Evolutionary conservation across 176 grass and related monocot species (phyloP).

Genomic region (Paspalum vaginatum): DNA sequence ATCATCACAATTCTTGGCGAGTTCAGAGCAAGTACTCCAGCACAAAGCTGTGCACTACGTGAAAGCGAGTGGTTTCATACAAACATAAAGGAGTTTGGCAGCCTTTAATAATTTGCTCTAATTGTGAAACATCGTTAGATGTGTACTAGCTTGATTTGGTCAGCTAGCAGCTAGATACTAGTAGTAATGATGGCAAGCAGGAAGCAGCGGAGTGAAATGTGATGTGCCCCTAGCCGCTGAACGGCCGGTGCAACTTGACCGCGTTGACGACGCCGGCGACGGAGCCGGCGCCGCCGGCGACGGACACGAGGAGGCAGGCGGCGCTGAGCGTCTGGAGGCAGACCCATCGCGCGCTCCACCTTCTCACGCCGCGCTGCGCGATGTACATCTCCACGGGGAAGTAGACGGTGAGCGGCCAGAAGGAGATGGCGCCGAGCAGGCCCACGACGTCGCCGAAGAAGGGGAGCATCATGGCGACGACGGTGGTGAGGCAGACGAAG

Average conservation of each 20-base stretch:
- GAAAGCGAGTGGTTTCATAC: no score
- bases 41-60: no score
- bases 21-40: no score
- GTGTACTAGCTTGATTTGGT: no score
- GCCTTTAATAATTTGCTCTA: no score
- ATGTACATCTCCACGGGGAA: conserved; percentile 74
- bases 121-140: no score
- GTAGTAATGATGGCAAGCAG: no score
- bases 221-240: conserved; percentile 29
- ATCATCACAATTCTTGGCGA: no score
- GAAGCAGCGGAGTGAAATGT: no score
- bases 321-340: conserved; percentile 63
- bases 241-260: conserved; percentile 55
- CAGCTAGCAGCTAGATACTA: no score
- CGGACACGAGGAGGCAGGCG: conserved; percentile 54
- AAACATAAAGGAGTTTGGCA: no score
- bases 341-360: conserved; percentile 52
- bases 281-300: conserved; percentile 56
- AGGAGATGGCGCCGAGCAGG: conserved; percentile 55
- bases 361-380: conserved; percentile 28
- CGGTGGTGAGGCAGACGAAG: conserved; percentile 55
- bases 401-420: conserved; percentile 74
- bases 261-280: conserved; percentile 52
- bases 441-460: conserved; percentile 77
- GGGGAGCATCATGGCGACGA: conserved; percentile 60